Percentiles rank a stretch among this genome's conserved stretches.
Conservation (phyloP, 192 early-diverging fungal genomes). For the Coemansia sp. region DNA sequence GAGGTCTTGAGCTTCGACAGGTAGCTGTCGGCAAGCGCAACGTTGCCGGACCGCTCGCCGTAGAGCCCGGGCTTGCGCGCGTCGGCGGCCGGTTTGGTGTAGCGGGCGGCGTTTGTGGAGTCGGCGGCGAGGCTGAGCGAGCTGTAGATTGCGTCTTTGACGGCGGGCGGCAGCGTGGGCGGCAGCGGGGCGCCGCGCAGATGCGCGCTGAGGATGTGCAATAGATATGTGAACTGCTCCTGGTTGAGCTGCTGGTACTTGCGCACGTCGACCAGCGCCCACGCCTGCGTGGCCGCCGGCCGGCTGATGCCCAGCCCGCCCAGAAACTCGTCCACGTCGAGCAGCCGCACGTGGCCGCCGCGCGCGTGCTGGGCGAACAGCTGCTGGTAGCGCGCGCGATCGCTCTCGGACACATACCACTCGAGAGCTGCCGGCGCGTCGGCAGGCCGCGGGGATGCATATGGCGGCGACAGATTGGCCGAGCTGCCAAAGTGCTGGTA, state of each 20-base stretch:
- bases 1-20: conserved; percentile 47
- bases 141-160: conserved; percentile 47
- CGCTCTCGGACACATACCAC: conserved; percentile 41
- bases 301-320: conserved; percentile 32
- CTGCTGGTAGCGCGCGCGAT: conserved; percentile 30
- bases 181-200: conserved; percentile 32
- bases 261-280: conserved; percentile 51
- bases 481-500: conserved; percentile 36
- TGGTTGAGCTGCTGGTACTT: conserved; percentile 52
- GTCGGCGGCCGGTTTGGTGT: conserved; percentile 16
- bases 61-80: conserved; percentile 37
- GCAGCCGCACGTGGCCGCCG: conserved; percentile 32
- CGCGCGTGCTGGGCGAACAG: conserved; percentile 33
- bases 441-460: background rate
- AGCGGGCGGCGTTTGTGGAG: conserved; percentile 18
- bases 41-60: conserved; percentile 48
- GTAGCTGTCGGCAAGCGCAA: conserved; percentile 51
- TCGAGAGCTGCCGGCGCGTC: conserved; percentile 33
- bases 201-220: conserved; percentile 35
- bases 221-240: conserved; percentile 48
- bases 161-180: conserved; percentile 27
- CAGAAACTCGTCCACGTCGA: conserved; percentile 49
- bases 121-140: conserved; percentile 35
- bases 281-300: conserved; percentile 28
- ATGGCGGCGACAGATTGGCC: background rate